These are phyloP conservation scores for Conidiobolus incongruus DNA, from an alignment of 371 early-diverging fungal genomes.

Conservation along the genomic window DNA sequence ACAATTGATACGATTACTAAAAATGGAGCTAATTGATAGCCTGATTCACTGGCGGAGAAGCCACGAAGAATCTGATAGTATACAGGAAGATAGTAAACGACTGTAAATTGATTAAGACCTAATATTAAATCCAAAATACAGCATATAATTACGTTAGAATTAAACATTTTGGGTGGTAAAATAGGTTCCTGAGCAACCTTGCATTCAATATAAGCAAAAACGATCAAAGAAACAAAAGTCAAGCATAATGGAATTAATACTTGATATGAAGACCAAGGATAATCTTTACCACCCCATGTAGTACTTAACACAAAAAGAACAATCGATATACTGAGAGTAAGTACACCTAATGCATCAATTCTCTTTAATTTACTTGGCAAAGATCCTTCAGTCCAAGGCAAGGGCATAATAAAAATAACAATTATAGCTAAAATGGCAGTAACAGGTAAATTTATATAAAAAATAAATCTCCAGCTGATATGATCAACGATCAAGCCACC, in stretches of 20 bases:
- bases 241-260: slow-evolving; percentile 21
- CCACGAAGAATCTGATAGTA: too few species aligned
- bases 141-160: slow-evolving; percentile 12
- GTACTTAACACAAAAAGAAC: slow-evolving; percentile 21
- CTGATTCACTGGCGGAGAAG: too few species aligned
- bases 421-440: slow-evolving; percentile 27
- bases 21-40: too few species aligned
- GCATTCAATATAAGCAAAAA: slow-evolving; percentile 18
- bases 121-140: too few species aligned
- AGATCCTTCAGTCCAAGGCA: slow-evolving; percentile 12
- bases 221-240: slow-evolving; percentile 14
- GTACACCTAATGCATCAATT: slow-evolving; percentile 31
- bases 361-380: slow-evolving; percentile 23
- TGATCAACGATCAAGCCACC: slow-evolving; percentile 41
- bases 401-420: slow-evolving; percentile 14
- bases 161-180: slow-evolving; percentile 22
- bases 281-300: slow-evolving; percentile 18
- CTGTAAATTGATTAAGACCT: too few species aligned
- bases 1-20: too few species aligned
- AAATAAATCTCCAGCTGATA: slow-evolving; percentile 46
- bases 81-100: too few species aligned
- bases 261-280: slow-evolving; percentile 18
- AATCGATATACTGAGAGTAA: slow-evolving; percentile 12
- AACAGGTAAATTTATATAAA: slow-evolving; percentile 20
- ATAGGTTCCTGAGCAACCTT: slow-evolving; percentile 27